Base-by-base conservation (phyloP, 257 asterid species). In the Cynanchum wilfordii region DNA sequence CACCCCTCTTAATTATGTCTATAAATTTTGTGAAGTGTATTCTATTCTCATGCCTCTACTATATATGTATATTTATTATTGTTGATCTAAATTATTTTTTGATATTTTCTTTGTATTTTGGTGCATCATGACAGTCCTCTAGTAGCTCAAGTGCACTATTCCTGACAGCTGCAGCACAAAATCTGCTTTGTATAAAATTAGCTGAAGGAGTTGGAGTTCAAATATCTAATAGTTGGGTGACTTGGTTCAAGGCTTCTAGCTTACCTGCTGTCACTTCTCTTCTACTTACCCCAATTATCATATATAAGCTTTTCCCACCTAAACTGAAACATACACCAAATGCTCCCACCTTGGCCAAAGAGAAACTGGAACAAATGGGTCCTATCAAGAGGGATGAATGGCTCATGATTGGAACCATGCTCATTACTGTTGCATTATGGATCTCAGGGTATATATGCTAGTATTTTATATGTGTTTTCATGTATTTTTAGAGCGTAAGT, bases 91-190 rank as follows among this genome's bases (percentile, higher is more conserved):
- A 44, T 20, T 49, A 20, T 30, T n/a, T 36, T 71, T 1, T 68
- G 38, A 40, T 45, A n/a, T n/a, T n/a, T n/a, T n/a, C n/a, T 69
- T 74, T 68, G 11, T 6, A 49, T 78, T 77, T 58, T 20, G 66
- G 74, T 70, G 42, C 13, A 17, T 78, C 76, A n/a, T 79, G 77
- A 33, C 86, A 89, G 96, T 71, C 89, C 71, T 72, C 84, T 77
- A 87, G 87, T 63, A 73, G 73, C 83, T 84, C 97, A 68, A 87
- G 97, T 64, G 94, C 97, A 29, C 75, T 93, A n/a, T 90, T 90
- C 69, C 86, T 93, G 67, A 89, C 96, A 19, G 98, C 89, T 44
- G 97, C 97, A 57, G 97, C 98, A 58, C 97, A 92, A 50, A 92
- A 89, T 78, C 36, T 90, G 82, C 30, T 92, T 77, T 90, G 97